Conservation (phyloP, 2,329 filamentous ascomycete species). For the Fusarium sp. region DNA sequence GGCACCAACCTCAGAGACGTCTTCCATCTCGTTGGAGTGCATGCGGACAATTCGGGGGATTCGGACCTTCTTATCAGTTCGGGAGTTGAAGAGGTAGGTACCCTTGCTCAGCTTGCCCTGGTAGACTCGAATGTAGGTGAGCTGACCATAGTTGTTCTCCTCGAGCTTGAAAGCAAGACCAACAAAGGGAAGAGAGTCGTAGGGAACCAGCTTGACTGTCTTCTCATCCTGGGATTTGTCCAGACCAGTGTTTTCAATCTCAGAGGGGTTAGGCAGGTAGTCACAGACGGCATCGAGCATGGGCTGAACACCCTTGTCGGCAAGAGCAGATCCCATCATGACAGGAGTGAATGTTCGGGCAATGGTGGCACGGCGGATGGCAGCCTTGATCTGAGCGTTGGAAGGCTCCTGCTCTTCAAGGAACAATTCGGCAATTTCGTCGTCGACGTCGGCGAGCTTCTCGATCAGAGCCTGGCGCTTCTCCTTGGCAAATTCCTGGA, state of each 20-base stretch:
- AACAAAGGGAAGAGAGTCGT: constrained; percentile 93
- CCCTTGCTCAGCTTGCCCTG: constrained; percentile 92
- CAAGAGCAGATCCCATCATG: constrained; percentile 94
- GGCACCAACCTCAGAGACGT: constrained; percentile 89
- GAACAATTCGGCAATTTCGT: constrained; percentile 96
- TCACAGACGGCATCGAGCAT: constrained; percentile 98
- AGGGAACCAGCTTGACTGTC: constrained; percentile 87
- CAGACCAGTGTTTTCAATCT: constrained; percentile 90
- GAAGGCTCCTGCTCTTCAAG: constrained; percentile 87
- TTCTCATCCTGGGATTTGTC: constrained; percentile 84
- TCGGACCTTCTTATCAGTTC: constrained; percentile 95
- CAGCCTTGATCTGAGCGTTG: constrained; percentile 85
- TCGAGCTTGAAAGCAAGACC: constrained; percentile 98
- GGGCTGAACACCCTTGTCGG: constrained; percentile 93
- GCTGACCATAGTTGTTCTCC: constrained; percentile 97
- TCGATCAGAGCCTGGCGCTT: constrained; percentile 89
- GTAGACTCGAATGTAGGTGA: constrained; percentile 98
- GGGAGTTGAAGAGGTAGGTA: constrained; percentile 90
- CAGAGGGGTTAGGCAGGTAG: constrained; percentile 90
- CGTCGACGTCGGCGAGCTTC: constrained; percentile 95
- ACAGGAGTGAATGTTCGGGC: constrained; percentile 91
- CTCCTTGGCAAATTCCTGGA: constrained; percentile 81
- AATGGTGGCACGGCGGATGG: constrained; percentile 92
- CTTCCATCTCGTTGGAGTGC: constrained; percentile 99
- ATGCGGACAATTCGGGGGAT: constrained; percentile 98